phyloP scores from a whole-genome alignment of 2,329 filamentous ascomycete species.

The Colletotrichum endophyticum region DNA sequence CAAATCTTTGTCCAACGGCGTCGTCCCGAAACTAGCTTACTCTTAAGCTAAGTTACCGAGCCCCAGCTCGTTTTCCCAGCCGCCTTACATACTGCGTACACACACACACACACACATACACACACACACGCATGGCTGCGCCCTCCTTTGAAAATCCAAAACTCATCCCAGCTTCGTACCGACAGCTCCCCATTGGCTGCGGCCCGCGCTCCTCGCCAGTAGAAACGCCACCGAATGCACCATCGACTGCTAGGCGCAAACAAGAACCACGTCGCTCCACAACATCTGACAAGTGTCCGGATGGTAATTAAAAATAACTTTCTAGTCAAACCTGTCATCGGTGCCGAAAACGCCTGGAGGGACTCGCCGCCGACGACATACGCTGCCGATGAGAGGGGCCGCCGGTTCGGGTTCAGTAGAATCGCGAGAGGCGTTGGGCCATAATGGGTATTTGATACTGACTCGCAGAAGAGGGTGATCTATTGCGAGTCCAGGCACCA shows the following conservation, averaged over 20 bases:
- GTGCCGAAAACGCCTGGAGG: neutral
- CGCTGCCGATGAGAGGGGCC: neutral
- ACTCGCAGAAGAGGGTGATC: neutral
- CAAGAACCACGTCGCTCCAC: neutral
- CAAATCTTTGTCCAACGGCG: neutral
- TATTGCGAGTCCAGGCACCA: neutral
- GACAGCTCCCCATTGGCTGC: neutral
- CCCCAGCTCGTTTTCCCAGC: neutral
- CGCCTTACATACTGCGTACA: neutral
- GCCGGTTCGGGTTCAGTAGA: neutral
- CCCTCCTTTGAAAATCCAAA: neutral
- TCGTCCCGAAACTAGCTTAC: neutral
- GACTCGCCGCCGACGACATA: neutral
- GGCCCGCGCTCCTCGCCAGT: neutral
- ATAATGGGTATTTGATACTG: neutral
- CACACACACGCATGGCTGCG: neutral
- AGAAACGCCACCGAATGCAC: neutral
- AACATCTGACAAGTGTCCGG: neutral
- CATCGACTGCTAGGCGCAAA: neutral
- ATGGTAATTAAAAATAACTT: neutral
- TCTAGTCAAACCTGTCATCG: neutral
- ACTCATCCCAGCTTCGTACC: neutral
- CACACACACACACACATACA: neutral
- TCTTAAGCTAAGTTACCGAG: neutral
- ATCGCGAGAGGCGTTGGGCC: neutral